Conservation (phyloP, 179 eudicot genomes). For the Gypsophila paniculata region DNA sequence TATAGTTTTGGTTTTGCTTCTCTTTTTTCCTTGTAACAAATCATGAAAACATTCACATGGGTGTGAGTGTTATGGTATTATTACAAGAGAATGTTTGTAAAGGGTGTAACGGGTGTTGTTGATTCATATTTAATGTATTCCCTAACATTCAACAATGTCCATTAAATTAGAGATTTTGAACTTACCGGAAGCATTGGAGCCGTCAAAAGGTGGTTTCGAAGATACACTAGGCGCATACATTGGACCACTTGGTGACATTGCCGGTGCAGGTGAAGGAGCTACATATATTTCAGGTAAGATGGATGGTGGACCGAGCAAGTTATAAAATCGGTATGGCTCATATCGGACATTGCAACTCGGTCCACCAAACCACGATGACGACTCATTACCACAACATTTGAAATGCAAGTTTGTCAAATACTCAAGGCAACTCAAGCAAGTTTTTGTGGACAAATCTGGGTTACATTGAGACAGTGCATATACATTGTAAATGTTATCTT, state of each 20-base stretch:
- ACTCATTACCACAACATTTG: neutral
- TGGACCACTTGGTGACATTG: neutral
- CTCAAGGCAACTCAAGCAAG: slow-evolving; percentile 27
- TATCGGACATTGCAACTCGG: slow-evolving; percentile 18
- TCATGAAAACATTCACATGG: neutral
- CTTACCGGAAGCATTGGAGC: neutral
- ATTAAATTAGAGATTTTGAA: too few relatives aligned
- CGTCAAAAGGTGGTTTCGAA: neutral
- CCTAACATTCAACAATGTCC: too few relatives aligned
- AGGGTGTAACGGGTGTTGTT: too few relatives aligned
- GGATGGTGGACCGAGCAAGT: neutral
- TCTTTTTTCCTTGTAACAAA: neutral
- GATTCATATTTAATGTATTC: too few relatives aligned
- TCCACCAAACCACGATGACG: neutral
- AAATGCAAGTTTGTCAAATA: neutral
- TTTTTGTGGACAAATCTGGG: slow-evolving; percentile 24
- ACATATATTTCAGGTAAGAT: neutral
- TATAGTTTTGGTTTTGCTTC: slow-evolving; percentile 1
- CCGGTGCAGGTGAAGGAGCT: neutral
- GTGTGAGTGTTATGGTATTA: neutral
- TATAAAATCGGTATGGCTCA: slow-evolving; percentile 14
- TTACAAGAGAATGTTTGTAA: too few relatives aligned
- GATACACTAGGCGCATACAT: neutral
- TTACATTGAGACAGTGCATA: slow-evolving; percentile 35
- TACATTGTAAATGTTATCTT: neutral